These are phyloP conservation scores for Penicillium canariense DNA, from an alignment of 495 filamentous ascomycete species.

Conservation along the genomic window DNA sequence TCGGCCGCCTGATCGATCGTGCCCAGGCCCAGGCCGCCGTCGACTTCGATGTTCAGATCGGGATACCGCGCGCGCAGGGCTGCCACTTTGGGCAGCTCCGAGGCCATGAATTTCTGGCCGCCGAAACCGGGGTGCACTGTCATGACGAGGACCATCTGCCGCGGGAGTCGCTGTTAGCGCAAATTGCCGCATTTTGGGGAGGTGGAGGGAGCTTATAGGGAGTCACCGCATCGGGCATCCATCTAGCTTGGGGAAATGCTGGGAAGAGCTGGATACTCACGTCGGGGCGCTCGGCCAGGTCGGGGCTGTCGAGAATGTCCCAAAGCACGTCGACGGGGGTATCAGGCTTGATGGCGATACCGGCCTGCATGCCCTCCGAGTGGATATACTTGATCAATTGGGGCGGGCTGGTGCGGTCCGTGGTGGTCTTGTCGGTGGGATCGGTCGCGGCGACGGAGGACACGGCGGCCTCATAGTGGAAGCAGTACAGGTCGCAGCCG, in stretches of 20 bases:
- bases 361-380: conserved; percentile 81
- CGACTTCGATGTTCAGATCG: conserved; percentile 92
- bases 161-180: conserved; percentile 5
- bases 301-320: conserved; percentile 72
- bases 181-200: not conserved
- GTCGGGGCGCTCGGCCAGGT: conserved; percentile 79
- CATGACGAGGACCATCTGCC: conserved; percentile 97
- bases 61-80: conserved; percentile 83
- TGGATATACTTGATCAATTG: conserved; percentile 91
- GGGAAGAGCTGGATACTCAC: conserved; percentile 50
- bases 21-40: conserved; percentile 81
- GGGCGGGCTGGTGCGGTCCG: conserved; percentile 68
- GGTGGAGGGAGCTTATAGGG: not conserved
- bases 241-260: not conserved
- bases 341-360: conserved; percentile 92
- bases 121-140: conserved; percentile 97
- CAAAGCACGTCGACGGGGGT: conserved; percentile 88
- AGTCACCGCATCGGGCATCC: not conserved
- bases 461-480: conserved; percentile 98
- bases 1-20: conserved; percentile 95
- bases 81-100: conserved; percentile 87
- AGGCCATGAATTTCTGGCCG: conserved; percentile 97
- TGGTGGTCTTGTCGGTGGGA: conserved; percentile 62
- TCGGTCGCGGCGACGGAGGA: conserved; percentile 76
- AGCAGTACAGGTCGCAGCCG: conserved; percentile 97